Evolutionary conservation across 1,284 basidiomycete genomes (phyloP).

Genomic region (Trametes hirsuta): DNA sequence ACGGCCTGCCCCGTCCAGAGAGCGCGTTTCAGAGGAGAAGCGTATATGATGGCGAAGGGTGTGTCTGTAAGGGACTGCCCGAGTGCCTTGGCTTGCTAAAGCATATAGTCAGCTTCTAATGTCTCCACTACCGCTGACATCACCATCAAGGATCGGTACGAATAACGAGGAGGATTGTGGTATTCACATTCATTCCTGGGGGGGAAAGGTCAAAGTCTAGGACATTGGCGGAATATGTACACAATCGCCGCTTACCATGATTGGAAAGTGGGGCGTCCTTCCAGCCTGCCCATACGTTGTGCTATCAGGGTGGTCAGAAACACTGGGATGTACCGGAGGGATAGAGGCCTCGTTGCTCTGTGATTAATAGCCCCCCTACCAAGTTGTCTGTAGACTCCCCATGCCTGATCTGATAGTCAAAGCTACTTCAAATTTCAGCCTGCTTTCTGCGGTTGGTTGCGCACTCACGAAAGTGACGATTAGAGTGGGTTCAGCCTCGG

Average conservation of each 20-base stretch:
- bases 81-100: conserved; percentile 83
- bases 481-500: conserved; percentile 19
- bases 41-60: conserved; percentile 70
- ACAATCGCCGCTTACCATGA: conserved; percentile 59
- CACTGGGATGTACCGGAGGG: too few species aligned
- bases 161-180: background rate
- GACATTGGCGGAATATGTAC: background rate
- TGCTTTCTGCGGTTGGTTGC: background rate
- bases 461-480: conserved; percentile 34
- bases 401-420: conserved; percentile 57
- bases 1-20: conserved; percentile 70
- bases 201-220: background rate
- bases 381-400: conserved; percentile 78
- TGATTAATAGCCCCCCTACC: conserved; percentile 37
- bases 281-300: conserved; percentile 80
- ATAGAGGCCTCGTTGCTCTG: background rate
- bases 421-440: background rate
- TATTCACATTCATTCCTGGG: conserved; percentile 66
- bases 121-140: background rate
- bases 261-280: conserved; percentile 81
- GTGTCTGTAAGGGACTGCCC: conserved; percentile 64
- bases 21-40: conserved; percentile 83
- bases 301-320: conserved; percentile 36
- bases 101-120: background rate
- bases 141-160: too few species aligned